phyloP scores from a whole-genome alignment of 78 protist species.

The Chrysochromulina parva region DNA sequence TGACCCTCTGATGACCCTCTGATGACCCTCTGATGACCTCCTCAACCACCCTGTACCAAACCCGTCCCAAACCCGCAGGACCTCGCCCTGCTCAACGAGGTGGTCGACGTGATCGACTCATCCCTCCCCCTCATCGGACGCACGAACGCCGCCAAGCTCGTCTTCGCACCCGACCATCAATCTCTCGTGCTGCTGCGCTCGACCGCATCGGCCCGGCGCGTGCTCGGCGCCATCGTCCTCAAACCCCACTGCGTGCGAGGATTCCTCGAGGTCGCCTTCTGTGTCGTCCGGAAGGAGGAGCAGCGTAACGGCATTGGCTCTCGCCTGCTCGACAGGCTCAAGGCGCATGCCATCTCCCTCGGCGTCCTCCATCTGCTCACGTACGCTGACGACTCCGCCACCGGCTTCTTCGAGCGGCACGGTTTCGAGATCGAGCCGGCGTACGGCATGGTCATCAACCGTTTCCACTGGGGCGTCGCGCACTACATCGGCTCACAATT shows the following conservation, averaged over 20 bases:
- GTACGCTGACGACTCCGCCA: slow-evolving; percentile 20
- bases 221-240: slow-evolving; percentile 15
- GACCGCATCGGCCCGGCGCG: background rate
- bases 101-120: background rate
- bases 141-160: background rate
- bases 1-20: no score
- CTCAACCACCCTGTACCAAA: no score
- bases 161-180: slow-evolving; percentile 26
- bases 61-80: background rate
- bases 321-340: background rate
- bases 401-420: background rate
- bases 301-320: slow-evolving; percentile 13
- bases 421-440: background rate
- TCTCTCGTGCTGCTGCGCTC: background rate
- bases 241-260: background rate
- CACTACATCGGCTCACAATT: background rate
- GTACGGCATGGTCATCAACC: background rate
- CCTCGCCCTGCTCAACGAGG: background rate
- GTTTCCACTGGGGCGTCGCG: slow-evolving; percentile 16
- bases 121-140: slow-evolving; percentile 15
- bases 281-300: background rate
- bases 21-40: no score
- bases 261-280: slow-evolving; percentile 1
- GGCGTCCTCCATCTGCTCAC: slow-evolving; percentile 11
- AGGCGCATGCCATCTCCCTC: background rate